Evolutionary conservation across 768 basidiomycete species (phyloP), one percentile per base, ranked within the genome.

Genomic region (Dacryopinax spathularia): DNA sequence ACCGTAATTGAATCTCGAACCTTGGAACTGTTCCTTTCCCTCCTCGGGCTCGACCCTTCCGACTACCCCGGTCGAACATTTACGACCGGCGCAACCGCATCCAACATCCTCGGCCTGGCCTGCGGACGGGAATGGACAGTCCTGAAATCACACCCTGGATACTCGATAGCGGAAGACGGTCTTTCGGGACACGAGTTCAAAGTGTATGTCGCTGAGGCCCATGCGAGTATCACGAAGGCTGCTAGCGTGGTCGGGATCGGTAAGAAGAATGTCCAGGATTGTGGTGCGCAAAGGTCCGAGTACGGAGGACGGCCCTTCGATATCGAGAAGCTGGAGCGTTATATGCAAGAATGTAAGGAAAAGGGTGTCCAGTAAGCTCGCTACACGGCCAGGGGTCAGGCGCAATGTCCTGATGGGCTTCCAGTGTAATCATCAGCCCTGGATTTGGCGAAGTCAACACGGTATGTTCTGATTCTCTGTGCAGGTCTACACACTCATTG

Each of bases 361-460:
- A 37, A 61, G 3, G 75, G 75, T 1, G 68, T 70, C 43, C 75
- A 71, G 0, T 62, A 44, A 10, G 66, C 68, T 1, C 66, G 68
- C 18, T 44, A 44, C 2, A 63, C 37, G 16, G 66, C 56, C 22
- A n/a, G 60, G 20, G 10, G 29, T 36, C 60, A 10, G 33, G 20
- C n/a, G n/a, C n/a, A n/a, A n/a, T n/a, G 25, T 35, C 18, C 60
- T 60, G 3, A 60, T 33, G 34, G 15, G 9, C 20, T 13, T 27
- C 5, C 34, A 33, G 33, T 10, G 60, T 65, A 12, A 64, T 69
- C 27, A 69, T 73, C 0, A 70, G 73, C 10, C 67, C 75, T 4
- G 71, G 71, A 1, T 70, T 76, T 16, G 77, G 77, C 2, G 78
- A 79, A 66, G 77, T 79, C 36, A 79, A 78, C 65, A 77, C 78